Percentiles rank a stretch among this genome's conserved stretches.
These are phyloP conservation scores for Vigna radiata DNA, from an alignment of 306 rosid species.

Conservation along the genomic window DNA sequence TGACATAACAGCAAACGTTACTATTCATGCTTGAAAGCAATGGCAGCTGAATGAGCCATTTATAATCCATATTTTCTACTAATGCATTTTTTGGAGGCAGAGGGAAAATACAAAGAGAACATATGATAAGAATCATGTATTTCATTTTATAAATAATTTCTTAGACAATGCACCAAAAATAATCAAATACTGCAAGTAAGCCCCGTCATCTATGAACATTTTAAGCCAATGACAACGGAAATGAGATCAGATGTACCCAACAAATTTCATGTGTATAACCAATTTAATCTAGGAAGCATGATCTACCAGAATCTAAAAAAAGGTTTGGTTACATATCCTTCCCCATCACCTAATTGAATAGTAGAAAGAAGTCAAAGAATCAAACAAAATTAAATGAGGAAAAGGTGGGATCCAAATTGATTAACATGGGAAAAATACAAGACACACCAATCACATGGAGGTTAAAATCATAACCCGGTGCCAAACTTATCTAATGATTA, in stretches of 20 bases:
- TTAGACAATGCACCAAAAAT: conserved; percentile 21
- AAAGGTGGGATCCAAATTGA: conserved; percentile 7
- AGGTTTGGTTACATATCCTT: conserved; percentile 15
- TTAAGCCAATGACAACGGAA: neutral
- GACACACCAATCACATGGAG: conserved; percentile 19
- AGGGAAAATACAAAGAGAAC: conserved; percentile 28
- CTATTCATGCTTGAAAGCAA: conserved; percentile 11
- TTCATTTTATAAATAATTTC: conserved; percentile 24
- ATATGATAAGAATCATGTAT: neutral
- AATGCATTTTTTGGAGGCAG: neutral
- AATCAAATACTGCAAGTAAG: neutral
- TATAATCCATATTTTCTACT: conserved; percentile 20
- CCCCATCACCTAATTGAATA: conserved; percentile 3
- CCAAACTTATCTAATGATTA: conserved; percentile 1
- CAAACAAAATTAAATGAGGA: conserved; percentile 18
- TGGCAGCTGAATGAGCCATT: conserved; percentile 1
- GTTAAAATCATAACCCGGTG: conserved; percentile 19
- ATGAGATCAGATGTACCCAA: neutral
- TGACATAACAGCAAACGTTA: conserved; percentile 4
- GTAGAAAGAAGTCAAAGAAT: neutral
- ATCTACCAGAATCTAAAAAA: conserved; percentile 17
- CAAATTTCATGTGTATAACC: conserved; percentile 26
- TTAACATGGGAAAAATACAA: conserved; percentile 29
- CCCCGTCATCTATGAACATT: neutral
- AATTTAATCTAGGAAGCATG: neutral